These are phyloP conservation scores for Tylopilus subfusipes DNA, from an alignment of 768 basidiomycete species.

Conservation along the genomic window DNA sequence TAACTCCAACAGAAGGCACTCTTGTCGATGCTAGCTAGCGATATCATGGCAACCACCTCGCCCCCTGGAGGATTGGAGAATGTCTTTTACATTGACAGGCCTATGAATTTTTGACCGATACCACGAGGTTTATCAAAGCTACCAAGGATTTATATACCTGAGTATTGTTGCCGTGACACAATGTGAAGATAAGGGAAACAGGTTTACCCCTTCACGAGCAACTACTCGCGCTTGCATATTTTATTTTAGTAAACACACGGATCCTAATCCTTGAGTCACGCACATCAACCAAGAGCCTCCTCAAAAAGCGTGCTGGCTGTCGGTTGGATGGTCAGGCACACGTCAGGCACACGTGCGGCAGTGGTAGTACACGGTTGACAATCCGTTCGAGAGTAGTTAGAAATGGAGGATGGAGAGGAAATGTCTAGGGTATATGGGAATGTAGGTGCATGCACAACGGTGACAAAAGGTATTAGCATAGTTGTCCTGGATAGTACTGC, in stretches of 20 bases:
- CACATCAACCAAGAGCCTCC: constrained; percentile 1
- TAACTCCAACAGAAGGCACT: no score
- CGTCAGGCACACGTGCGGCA: neutral
- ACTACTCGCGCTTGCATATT: neutral
- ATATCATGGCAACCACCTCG: constrained; percentile 61
- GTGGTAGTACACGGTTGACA: neutral
- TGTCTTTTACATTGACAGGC: constrained; percentile 49
- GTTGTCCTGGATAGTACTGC: neutral
- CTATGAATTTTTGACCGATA: constrained; percentile 51
- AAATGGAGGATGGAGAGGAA: neutral
- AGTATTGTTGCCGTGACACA: neutral
- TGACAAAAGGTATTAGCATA: neutral
- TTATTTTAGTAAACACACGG: constrained; percentile 4
- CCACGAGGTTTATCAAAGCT: constrained; percentile 28
- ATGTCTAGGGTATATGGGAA: constrained; percentile 13
- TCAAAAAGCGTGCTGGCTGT: neutral
- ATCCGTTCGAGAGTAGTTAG: neutral
- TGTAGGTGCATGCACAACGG: constrained; percentile 4
- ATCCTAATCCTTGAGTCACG: neutral
- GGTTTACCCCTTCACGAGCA: neutral
- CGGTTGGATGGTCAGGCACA: neutral
- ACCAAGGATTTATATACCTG: neutral
- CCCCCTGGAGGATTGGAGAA: constrained; percentile 55
- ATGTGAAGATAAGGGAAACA: neutral
- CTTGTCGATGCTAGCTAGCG: constrained; percentile 51